Conservation (phyloP, 371 early-diverging fungal genomes). For the Rhizopus sp. region DNA sequence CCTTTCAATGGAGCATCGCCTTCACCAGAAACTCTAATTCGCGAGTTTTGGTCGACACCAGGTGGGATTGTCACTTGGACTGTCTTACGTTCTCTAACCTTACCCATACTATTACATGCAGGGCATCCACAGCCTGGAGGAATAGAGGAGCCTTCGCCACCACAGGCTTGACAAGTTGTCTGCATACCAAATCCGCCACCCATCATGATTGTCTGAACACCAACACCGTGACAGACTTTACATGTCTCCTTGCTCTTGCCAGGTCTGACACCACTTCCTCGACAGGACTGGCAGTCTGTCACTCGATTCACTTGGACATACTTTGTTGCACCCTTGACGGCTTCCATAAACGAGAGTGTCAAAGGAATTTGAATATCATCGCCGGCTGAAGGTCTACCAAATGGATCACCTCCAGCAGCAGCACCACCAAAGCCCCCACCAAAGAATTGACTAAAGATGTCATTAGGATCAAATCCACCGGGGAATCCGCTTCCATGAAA, state of each 20-base stretch:
- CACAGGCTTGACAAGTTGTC: constrained; percentile 76
- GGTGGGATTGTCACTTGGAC: constrained; percentile 79
- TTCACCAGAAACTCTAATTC: constrained; percentile 73
- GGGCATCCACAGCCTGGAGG: constrained; percentile 64
- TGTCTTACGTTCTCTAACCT: constrained; percentile 65
- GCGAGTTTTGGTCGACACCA: constrained; percentile 51
- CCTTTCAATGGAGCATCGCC: constrained; percentile 80
- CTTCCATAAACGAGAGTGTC: constrained; percentile 84
- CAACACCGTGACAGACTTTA: constrained; percentile 79
- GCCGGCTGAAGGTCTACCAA: constrained; percentile 31
- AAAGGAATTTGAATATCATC: constrained; percentile 55
- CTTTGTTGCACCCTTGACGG: constrained; percentile 76
- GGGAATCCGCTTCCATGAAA: constrained; percentile 41
- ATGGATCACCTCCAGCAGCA: constrained; percentile 30
- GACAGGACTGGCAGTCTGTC: constrained; percentile 71
- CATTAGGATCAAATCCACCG: constrained; percentile 62
- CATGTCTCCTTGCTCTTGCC: constrained; percentile 74
- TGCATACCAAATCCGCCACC: constrained; percentile 80
- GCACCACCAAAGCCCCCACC: constrained; percentile 61
- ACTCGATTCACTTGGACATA: constrained; percentile 63
- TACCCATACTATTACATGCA: constrained; percentile 79
- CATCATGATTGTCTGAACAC: constrained; percentile 73
- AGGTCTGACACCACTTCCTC: constrained; percentile 76
- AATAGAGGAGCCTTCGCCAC: constrained; percentile 74
- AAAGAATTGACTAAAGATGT: constrained; percentile 71